phyloP scores from a whole-genome alignment of 345 rosid genomes.

The Schrenkiella parvula region DNA sequence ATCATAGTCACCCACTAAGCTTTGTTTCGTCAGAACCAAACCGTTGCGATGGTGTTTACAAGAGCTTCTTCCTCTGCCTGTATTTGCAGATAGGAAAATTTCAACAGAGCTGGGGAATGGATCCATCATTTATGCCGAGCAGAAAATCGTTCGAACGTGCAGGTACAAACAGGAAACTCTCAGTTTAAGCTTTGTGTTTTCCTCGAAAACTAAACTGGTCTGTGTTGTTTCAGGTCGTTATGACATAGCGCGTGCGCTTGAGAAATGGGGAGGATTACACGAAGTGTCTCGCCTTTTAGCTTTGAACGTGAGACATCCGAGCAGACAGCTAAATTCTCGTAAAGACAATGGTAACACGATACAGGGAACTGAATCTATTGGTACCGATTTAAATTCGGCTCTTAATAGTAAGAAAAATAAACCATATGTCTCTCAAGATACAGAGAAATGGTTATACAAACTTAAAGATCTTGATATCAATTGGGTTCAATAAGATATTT shows the following conservation, averaged over 20 bases:
- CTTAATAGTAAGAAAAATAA: conserved; percentile 28
- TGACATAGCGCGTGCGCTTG: conserved; percentile 91
- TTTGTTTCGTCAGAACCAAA: background rate
- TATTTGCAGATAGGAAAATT: conserved; percentile 57
- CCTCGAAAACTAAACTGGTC: background rate
- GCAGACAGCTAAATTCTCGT: conserved; percentile 39
- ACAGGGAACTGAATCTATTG: conserved; percentile 32
- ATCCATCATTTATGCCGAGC: conserved; percentile 89
- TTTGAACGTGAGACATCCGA: conserved; percentile 74
- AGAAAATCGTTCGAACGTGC: conserved; percentile 96
- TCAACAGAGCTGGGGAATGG: conserved; percentile 96
- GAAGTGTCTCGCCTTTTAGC: conserved; percentile 80
- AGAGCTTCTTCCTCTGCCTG: conserved; percentile 2
- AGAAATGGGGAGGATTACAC: conserved; percentile 95
- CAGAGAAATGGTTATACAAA: conserved; percentile 67
- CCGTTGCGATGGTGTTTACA: background rate
- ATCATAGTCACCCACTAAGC: background rate
- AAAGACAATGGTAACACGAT: conserved; percentile 39
- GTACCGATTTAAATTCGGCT: conserved; percentile 30
- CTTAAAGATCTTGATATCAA: conserved; percentile 67
- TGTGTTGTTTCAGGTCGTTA: conserved; percentile 56
- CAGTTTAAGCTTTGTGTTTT: background rate
- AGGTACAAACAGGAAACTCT: conserved; percentile 41
- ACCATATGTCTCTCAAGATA: conserved; percentile 59
- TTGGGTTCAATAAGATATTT: conserved; percentile 56